Conservation (phyloP, 169 alveolate genomes). For the Miamiensis avidus region DNA sequence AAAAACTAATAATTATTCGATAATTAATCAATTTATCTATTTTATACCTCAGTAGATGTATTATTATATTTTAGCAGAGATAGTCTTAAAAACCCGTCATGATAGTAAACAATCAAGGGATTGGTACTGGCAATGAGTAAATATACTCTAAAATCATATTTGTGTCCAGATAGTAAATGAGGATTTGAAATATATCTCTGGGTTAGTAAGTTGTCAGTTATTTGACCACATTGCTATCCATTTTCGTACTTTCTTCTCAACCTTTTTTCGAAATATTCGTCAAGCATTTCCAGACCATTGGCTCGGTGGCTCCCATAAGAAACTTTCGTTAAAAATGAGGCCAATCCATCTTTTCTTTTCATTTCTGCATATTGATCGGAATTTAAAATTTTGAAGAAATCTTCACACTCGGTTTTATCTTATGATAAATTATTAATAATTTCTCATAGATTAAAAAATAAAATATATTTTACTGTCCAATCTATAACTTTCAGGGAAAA, state of each 20-base stretch:
- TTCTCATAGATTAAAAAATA: too few relatives aligned
- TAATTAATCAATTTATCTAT: too few relatives aligned
- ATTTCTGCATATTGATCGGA: neutral
- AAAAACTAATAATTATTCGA: neutral
- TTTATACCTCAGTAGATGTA: neutral
- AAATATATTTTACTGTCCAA: slow-evolving; percentile 8
- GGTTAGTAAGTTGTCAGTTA: slow-evolving; percentile 23
- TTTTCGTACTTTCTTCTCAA: slow-evolving; percentile 21
- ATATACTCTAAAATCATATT: slow-evolving; percentile 64
- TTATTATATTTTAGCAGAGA: slow-evolving; percentile 26
- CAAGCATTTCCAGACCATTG: slow-evolving; percentile 24
- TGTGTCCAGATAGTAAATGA: slow-evolving; percentile 45
- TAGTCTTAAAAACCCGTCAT: slow-evolving; percentile 52
- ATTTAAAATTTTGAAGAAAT: slow-evolving; percentile 8
- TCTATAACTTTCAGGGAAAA: slow-evolving; percentile 28
- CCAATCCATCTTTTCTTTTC: slow-evolving; percentile 6
- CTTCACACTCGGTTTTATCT: slow-evolving; percentile 33
- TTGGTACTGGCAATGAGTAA: slow-evolving; percentile 55
- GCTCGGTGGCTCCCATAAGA: slow-evolving; percentile 31
- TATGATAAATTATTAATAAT: too few relatives aligned
- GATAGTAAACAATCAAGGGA: slow-evolving; percentile 53
- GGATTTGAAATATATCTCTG: slow-evolving; percentile 56
- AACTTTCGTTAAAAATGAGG: slow-evolving; percentile 23
- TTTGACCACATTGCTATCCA: slow-evolving; percentile 36
- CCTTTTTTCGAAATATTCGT: neutral